Conservation (phyloP, 345 rosid species). For the Arabis alpina region DNA sequence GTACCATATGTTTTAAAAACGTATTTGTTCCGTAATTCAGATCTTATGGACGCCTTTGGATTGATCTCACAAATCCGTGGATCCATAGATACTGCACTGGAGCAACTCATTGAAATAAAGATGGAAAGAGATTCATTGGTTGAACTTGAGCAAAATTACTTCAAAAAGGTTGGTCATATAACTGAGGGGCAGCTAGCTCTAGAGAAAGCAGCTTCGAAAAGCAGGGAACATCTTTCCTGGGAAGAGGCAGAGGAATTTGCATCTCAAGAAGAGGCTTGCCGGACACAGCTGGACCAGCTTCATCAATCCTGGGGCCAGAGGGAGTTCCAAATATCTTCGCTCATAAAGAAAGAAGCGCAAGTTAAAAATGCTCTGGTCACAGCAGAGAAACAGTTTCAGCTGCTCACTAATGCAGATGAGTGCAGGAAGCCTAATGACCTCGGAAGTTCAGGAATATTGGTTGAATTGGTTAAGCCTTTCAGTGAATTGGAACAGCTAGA, state of each 20-base stretch:
- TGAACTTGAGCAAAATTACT: conserved; percentile 83
- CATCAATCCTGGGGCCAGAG: conserved; percentile 85
- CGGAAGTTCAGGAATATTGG: conserved; percentile 63
- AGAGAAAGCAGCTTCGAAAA: conserved; percentile 79
- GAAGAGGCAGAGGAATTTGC: conserved; percentile 98
- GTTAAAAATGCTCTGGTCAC: conserved; percentile 58
- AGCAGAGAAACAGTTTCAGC: conserved; percentile 64
- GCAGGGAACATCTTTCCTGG: conserved; percentile 93
- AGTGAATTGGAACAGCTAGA: conserved; percentile 68
- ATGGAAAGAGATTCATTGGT: conserved; percentile 71
- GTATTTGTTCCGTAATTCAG: conserved; percentile 69
- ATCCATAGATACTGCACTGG: conserved; percentile 74
- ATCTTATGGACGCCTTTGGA: conserved; percentile 84
- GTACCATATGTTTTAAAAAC: conserved; percentile 68
- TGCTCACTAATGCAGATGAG: conserved; percentile 58
- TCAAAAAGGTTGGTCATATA: conserved; percentile 78
- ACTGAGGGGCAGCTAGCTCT: conserved; percentile 85
- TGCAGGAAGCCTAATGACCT: conserved; percentile 50
- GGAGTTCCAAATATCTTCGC: conserved; percentile 64
- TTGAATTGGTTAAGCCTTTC: conserved; percentile 64
- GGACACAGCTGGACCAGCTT: conserved; percentile 81
- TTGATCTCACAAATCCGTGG: conserved; percentile 77
- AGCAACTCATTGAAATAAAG: conserved; percentile 78
- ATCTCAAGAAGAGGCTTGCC: conserved; percentile 95
- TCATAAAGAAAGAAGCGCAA: conserved; percentile 65